Percentiles rank a stretch among this genome's conserved stretches.
Conservation (phyloP, 768 basidiomycete genomes). For the Tephrocybe sp. region DNA sequence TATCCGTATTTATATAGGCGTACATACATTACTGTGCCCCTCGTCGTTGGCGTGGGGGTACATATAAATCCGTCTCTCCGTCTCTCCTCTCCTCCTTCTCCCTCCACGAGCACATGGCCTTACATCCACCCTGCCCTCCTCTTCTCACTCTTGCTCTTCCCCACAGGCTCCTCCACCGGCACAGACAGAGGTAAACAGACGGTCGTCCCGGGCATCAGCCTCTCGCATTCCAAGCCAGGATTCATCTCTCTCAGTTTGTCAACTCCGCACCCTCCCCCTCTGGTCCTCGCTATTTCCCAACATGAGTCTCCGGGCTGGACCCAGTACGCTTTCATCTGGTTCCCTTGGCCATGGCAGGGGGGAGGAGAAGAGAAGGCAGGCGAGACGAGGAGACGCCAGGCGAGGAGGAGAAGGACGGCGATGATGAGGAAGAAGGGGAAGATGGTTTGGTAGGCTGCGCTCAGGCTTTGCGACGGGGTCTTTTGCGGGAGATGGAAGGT, state of each 20-base stretch:
- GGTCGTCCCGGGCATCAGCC: conserved; percentile 56
- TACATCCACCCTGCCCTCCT: neutral
- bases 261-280: conserved; percentile 49
- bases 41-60: too few species aligned
- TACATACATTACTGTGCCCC: too few species aligned
- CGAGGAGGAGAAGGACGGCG: conserved; percentile 58
- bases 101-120: too few species aligned
- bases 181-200: conserved; percentile 51
- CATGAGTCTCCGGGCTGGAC: conserved; percentile 63
- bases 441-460: conserved; percentile 52
- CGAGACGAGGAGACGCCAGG: conserved; percentile 59
- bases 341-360: conserved; percentile 38
- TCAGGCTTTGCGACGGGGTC: neutral
- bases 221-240: conserved; percentile 52
- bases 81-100: too few species aligned
- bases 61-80: too few species aligned
- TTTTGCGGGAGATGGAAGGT: conserved; percentile 29
- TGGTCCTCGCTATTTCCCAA: conserved; percentile 56
- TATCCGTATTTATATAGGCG: too few species aligned
- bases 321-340: conserved; percentile 31
- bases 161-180: neutral
- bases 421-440: conserved; percentile 76
- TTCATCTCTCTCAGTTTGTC: conserved; percentile 56
- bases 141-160: neutral
- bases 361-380: conserved; percentile 37